Evolutionary conservation across 2,329 filamentous ascomycete genomes (phyloP).

Genomic region (Paraconiothyrium sp.): DNA sequence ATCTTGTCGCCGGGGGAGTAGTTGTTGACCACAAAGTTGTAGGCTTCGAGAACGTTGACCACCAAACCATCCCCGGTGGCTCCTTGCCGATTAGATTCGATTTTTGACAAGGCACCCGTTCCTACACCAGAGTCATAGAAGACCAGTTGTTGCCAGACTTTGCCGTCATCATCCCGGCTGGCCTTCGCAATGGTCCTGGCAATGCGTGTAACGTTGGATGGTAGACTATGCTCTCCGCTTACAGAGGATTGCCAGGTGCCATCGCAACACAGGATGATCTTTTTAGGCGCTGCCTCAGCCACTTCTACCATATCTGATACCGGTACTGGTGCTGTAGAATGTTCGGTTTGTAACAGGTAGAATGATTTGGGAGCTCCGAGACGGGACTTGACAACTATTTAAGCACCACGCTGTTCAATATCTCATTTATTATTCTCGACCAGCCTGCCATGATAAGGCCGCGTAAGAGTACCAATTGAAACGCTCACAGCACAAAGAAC

Average conservation of each 20-base stretch:
- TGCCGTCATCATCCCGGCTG: conserved; percentile 15
- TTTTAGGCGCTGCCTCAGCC: conserved; percentile 16
- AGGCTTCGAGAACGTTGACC: conserved; percentile 67
- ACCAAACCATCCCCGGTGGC: conserved; percentile 40
- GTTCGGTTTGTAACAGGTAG: neutral
- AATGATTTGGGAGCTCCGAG: neutral
- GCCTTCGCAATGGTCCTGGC: conserved; percentile 12
- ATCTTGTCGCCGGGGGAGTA: conserved; percentile 54
- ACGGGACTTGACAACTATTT: too few species aligned
- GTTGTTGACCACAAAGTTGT: conserved; percentile 65
- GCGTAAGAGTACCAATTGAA: too few species aligned
- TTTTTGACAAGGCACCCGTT: conserved; percentile 25
- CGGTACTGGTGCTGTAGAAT: neutral
- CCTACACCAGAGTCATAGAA: conserved; percentile 58
- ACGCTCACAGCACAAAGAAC: too few species aligned
- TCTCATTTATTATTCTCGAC: too few species aligned
- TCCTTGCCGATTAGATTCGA: conserved; percentile 19
- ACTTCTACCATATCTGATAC: neutral
- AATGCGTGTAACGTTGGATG: neutral
- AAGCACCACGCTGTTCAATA: too few species aligned
- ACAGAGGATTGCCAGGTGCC: conserved; percentile 27
- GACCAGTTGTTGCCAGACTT: conserved; percentile 48
- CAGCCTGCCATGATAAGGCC: too few species aligned
- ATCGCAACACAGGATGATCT: conserved; percentile 31
- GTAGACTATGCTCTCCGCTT: neutral